These are phyloP conservation scores for Pythium biforme DNA, from an alignment of 352 stramenopile genomes.

Conservation along the genomic window DNA sequence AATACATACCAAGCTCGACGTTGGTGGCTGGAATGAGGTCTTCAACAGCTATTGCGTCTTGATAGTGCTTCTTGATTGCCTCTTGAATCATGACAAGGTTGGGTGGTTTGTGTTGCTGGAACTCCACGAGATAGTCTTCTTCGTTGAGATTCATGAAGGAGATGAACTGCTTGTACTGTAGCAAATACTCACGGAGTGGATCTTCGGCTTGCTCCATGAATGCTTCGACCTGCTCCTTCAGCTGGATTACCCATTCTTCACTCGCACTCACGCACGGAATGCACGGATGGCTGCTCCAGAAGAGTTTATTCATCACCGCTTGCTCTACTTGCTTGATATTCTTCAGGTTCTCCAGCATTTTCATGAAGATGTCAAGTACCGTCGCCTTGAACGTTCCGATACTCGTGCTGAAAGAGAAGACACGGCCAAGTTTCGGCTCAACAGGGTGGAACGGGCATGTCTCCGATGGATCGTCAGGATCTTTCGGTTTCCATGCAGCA, in stretches of 20 bases:
- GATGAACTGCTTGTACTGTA: constrained; percentile 82
- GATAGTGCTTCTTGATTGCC: constrained; percentile 73
- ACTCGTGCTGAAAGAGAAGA: constrained; percentile 72
- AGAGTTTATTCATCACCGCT: constrained; percentile 93
- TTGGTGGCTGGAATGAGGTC: constrained; percentile 54
- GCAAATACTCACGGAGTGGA: constrained; percentile 76
- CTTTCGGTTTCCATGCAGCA: constrained; percentile 58
- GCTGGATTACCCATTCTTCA: constrained; percentile 78
- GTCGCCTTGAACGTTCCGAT: constrained; percentile 57
- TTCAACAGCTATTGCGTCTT: constrained; percentile 56
- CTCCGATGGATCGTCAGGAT: constrained; percentile 65
- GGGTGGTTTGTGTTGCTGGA: constrained; percentile 68
- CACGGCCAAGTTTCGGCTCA: constrained; percentile 40
- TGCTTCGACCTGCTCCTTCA: constrained; percentile 56
- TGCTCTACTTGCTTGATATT: constrained; percentile 89
- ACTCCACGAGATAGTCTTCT: constrained; percentile 75
- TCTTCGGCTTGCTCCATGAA: constrained; percentile 59
- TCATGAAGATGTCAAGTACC: constrained; percentile 71
- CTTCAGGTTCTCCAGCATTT: constrained; percentile 80
- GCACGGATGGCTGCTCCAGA: constrained; percentile 92
- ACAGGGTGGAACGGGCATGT: constrained; percentile 51
- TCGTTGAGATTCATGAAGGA: constrained; percentile 90
- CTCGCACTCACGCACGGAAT: constrained; percentile 79
- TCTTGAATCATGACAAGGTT: constrained; percentile 74
- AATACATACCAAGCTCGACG: constrained; percentile 84